phyloP scores from a whole-genome alignment of 2,329 filamentous ascomycete species.

The Fusarium sp. region DNA sequence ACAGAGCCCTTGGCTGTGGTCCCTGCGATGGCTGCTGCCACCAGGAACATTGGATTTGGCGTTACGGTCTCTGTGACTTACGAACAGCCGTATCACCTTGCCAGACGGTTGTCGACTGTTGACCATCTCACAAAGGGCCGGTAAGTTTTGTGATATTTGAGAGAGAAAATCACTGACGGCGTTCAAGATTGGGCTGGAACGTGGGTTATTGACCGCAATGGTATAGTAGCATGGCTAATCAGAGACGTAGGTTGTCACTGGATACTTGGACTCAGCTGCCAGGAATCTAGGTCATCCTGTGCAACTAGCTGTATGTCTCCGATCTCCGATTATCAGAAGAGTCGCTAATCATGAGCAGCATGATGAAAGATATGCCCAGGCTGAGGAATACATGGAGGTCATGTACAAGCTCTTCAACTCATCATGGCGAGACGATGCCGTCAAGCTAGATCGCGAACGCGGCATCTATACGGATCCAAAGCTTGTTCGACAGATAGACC shows the following conservation, averaged over 20 bases:
- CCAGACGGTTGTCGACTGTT: slow-evolving; percentile 71
- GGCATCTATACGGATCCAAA: slow-evolving; percentile 65
- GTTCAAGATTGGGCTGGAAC: slow-evolving; percentile 64
- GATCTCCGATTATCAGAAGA: neutral
- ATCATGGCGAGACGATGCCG: slow-evolving; percentile 74
- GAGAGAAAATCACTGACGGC: neutral
- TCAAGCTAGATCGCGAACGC: slow-evolving; percentile 66
- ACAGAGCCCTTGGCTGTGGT: slow-evolving; percentile 74
- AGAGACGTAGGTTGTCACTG: slow-evolving; percentile 67
- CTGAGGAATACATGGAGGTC: slow-evolving; percentile 72
- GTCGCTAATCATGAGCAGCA: slow-evolving; percentile 54
- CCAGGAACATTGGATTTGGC: slow-evolving; percentile 74
- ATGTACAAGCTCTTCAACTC: slow-evolving; percentile 75
- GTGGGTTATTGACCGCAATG: slow-evolving; percentile 46
- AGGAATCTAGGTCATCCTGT: slow-evolving; percentile 70
- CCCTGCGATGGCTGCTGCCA: slow-evolving; percentile 76
- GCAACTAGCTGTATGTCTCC: slow-evolving; percentile 54
- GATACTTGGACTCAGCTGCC: slow-evolving; percentile 76
- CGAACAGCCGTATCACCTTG: slow-evolving; percentile 76
- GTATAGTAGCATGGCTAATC: slow-evolving; percentile 43
- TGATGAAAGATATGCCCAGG: slow-evolving; percentile 72
- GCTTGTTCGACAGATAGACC: slow-evolving; percentile 72
- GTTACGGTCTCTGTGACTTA: slow-evolving; percentile 78
- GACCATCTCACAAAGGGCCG: slow-evolving; percentile 75
- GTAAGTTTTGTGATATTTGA: slow-evolving; percentile 34